These are phyloP conservation scores for Leccinum fuscescens DNA, from an alignment of 1,284 basidiomycete genomes.

Conservation along the genomic window DNA sequence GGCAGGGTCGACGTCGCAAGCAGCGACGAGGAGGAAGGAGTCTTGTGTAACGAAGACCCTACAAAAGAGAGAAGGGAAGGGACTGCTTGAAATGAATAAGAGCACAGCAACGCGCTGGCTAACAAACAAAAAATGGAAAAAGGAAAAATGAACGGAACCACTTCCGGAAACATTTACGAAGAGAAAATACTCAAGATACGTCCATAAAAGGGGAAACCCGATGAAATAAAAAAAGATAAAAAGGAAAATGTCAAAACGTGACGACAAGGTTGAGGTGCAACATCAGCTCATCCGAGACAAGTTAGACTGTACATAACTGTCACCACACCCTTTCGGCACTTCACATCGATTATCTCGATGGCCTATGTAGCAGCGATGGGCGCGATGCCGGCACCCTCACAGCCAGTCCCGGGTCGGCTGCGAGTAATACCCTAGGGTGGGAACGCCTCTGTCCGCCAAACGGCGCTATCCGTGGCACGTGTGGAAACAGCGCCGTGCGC, in stretches of 20 bases:
- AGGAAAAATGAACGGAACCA: conserved; percentile 11
- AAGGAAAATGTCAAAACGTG: conserved; percentile 18
- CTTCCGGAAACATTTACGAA: conserved; percentile 8
- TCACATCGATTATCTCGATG: conserved; percentile 16
- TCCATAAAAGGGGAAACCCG: conserved; percentile 12
- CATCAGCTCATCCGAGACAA: conserved; percentile 31
- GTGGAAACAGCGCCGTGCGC: conserved; percentile 18
- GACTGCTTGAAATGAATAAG: conserved; percentile 30
- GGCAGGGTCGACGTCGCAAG: conserved; percentile 24
- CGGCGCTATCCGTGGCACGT: conserved; percentile 16
- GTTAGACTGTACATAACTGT: conserved; percentile 13
- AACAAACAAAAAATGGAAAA: conserved; percentile 12
- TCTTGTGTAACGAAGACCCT: conserved; percentile 27
- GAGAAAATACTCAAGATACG: conserved; percentile 11
- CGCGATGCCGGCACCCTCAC: conserved; percentile 23
- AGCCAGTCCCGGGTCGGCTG: conserved; percentile 7
- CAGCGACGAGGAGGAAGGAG: conserved; percentile 33
- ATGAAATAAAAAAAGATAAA: conserved; percentile 11
- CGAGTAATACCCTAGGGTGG: conserved; percentile 1
- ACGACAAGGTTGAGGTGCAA: conserved; percentile 16
- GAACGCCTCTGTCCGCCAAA: conserved; percentile 2
- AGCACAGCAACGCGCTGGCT: conserved; percentile 25
- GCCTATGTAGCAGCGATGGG: not conserved
- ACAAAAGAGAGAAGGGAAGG: conserved; percentile 25
- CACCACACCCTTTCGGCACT: conserved; percentile 9